These are phyloP conservation scores for Silybum marianum DNA, from an alignment of 129 eudicot species.

Conservation along the genomic window DNA sequence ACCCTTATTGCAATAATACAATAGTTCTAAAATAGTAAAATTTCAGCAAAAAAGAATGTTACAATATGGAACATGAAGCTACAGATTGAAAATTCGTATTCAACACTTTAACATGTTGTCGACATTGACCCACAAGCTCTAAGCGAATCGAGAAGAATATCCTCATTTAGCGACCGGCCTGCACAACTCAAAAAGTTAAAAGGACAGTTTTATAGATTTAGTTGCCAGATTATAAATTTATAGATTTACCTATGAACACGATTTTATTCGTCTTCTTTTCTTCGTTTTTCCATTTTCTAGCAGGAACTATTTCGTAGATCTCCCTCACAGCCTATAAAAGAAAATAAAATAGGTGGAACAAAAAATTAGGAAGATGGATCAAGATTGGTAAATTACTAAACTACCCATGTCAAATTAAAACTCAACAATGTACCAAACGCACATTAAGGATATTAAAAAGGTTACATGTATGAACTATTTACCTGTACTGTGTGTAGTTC, in stretches of 20 bases:
- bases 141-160: slow-evolving; percentile 58
- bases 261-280: slow-evolving; percentile 68
- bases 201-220: neutral
- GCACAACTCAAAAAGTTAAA: slow-evolving; percentile 23
- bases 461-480: slow-evolving; percentile 4
- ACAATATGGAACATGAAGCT: neutral
- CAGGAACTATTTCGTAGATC: slow-evolving; percentile 84
- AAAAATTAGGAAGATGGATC: neutral
- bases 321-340: slow-evolving; percentile 82
- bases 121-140: slow-evolving; percentile 45
- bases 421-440: neutral
- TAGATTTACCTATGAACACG: slow-evolving; percentile 73
- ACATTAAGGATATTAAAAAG: neutral
- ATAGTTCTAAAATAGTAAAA: neutral
- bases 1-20: neutral
- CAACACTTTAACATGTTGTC: slow-evolving; percentile 20
- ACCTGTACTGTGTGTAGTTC: slow-evolving; percentile 91
- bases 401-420: neutral
- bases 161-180: slow-evolving; percentile 73
- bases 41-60: neutral
- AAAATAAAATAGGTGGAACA: no score
- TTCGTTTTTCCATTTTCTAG: slow-evolving; percentile 65
- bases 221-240: neutral
- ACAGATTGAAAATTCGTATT: slow-evolving; percentile 3
- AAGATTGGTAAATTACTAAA: neutral